Base-by-base conservation (phyloP, 2,329 filamentous ascomycete genomes). In the Cladosporium sp. region DNA sequence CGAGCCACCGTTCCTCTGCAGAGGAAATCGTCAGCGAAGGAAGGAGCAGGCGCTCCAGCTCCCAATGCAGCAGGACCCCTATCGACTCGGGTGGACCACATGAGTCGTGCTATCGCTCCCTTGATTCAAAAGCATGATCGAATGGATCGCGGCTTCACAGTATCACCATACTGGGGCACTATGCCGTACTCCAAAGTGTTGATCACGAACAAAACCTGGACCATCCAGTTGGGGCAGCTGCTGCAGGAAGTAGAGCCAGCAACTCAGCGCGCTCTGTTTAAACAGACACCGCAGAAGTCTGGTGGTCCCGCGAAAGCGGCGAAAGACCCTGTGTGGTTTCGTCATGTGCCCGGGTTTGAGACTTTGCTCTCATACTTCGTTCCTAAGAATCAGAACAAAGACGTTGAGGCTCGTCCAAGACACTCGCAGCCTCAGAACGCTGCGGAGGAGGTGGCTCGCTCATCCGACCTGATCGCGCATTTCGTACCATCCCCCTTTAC, bases 291-390 rank as follows among this genome's bases (percentile, higher is more conserved):
- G 22, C 4, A 27, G 9, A 27, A 4, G 9, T 27, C 22, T 9
- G 22, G 22, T 9, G 22, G 9, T 27, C 5, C 22, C 4, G 22
- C 4, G 5, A 27, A 27, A 9, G 9, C 4, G 4, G 22, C 9
- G 22, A 27, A 27, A 5, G 9, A 27, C 9, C 8, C n/a, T 7
- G 35, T 52, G 2, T 39, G 49, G 12, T 18, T 40, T 11, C 38
- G 32, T 7, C 53, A 54, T 20, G 20, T 43, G 5, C 50, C 54
- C 2, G 46, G 39, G 4, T 47, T 52, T 11, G 35, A 50, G 19
- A 33, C 50, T 13, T 38, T 57, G 30, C 51, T 59, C n/a, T 56
- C 55, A 12, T 52, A 56, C 43, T 57, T 59, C 40, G n/a, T 35
- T 29, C 50, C 54, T 1, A 12, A 18, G 16, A 12, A 11, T 20